Base-by-base conservation (phyloP, 495 filamentous ascomycete species). In the Penicillium salamii region DNA sequence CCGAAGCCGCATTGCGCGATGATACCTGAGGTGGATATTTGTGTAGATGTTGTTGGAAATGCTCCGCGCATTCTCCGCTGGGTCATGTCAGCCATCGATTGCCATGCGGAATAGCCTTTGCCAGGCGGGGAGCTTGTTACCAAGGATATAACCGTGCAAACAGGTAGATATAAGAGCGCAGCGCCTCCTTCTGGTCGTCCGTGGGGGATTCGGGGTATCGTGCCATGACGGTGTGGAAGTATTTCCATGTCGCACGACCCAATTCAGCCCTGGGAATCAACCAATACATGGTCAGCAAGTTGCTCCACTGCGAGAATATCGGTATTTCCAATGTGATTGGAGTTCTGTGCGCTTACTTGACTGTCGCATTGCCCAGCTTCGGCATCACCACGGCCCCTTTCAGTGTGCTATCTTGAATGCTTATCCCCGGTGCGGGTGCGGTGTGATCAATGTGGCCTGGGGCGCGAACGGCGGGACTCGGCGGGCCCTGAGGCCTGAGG, bases 141-240 rank as follows among this genome's bases (percentile, higher is more conserved):
- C 84, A 89, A 34, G 95, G 95, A 66, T 98, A 98, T 6, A 98
- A 71, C 32, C 93, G 83, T 21, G 90, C 87, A 58, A 97, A 97
- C 2, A 98, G 80, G 62, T 89, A 83, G 54, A 98, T 84, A 69
- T 87, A 97, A 5, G 86, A 86, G 53, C 84, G 81, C 32, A 98
- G 76, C 2, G 95, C 89, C 33, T 86, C 78, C 48, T 87, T 85
- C 61, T 98, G 91, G 54, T 96, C 90, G 43, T 78, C 64, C 0
- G 86, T 87, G 1, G 93, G 92, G 46, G 86, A 78, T 55, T 91
- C 88, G 33, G 93, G 95, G 70, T 92, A 98, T 46, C 91, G 85
- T 29, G 90, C 87, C 80, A 97, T 90, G 66, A 89, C 93, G 1
- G 95, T 98, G 69, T 98, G 93, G 60, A 98, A 82, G 55, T 96